These are phyloP conservation scores for Byssothecium circinans DNA, from an alignment of 2,329 filamentous ascomycete genomes.

Conservation along the genomic window DNA sequence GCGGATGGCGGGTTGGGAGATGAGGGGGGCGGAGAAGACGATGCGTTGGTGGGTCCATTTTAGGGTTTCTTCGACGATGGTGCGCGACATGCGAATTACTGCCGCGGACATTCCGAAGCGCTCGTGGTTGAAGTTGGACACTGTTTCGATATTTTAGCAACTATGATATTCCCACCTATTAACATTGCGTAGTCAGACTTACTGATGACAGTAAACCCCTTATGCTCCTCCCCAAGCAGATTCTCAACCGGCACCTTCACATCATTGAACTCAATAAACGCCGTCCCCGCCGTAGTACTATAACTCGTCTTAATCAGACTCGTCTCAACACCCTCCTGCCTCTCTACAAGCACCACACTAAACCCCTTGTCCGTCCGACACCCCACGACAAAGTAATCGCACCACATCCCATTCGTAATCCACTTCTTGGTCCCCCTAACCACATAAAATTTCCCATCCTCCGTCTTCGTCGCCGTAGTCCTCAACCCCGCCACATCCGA, in stretches of 20 bases:
- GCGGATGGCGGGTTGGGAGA: slow-evolving; percentile 78
- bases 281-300: slow-evolving; percentile 75
- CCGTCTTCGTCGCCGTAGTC: slow-evolving; percentile 64
- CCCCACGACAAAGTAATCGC: slow-evolving; percentile 80
- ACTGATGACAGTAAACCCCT: slow-evolving; percentile 78
- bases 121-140: slow-evolving; percentile 89
- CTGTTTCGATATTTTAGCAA: slow-evolving; percentile 8
- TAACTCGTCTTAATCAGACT: slow-evolving; percentile 80
- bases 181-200: slow-evolving; percentile 7
- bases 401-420: slow-evolving; percentile 81
- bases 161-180: no score
- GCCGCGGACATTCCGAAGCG: slow-evolving; percentile 73
- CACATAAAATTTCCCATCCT: slow-evolving; percentile 57
- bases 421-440: slow-evolving; percentile 77
- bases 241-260: slow-evolving; percentile 81
- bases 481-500: slow-evolving; percentile 78
- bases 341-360: slow-evolving; percentile 73
- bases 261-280: slow-evolving; percentile 81
- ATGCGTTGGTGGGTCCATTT: slow-evolving; percentile 88
- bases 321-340: slow-evolving; percentile 74
- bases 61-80: slow-evolving; percentile 77
- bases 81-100: slow-evolving; percentile 66
- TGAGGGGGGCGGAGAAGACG: slow-evolving; percentile 79
- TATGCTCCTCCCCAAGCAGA: slow-evolving; percentile 78
- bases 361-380: slow-evolving; percentile 79